Base-by-base conservation (phyloP, 2,329 filamentous ascomycete genomes). In the Paecilomyces dactylethromorphus region DNA sequence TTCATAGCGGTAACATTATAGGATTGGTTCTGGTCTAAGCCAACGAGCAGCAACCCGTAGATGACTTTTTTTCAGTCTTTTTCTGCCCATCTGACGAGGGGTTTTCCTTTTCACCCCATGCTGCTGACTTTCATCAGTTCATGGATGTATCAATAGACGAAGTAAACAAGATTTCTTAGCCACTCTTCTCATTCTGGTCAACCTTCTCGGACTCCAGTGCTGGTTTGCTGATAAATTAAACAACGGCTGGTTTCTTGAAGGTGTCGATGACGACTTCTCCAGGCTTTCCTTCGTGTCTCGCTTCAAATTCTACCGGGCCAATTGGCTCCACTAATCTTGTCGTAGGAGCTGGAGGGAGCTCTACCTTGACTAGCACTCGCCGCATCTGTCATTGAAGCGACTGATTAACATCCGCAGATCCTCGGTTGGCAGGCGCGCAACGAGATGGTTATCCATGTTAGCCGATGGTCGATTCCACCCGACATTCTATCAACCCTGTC, bases 81-180 rank as follows among this genome's bases (percentile, higher is more conserved):
- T 66, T 91, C 81, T 0, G 88, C 87, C 89, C 91, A 91, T 0
- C 90, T 90, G 0, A 94, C 88, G 1, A 94, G 82, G 55, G 94
- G 76, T 77, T 91, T 93, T 1, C 86, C 86, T 75, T 94, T 95
- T 90, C 90, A 95, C 0, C 90, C 90, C 35, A 92, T 79, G 0
- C 91, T 91, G 3, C 91, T 90, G 1, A 92, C 78, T 75, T 95
- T 95, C 71, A 86, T 88, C 56, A 95, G 69, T 71, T 92, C 89
- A 55, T 72, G 77, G 53, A 95, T 87, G 15, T 93, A 0, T 81
- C 81, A 3, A 94, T 82, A 0, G 89, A 81, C 0, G 94, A 79
- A 5, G 82, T 87, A 84, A 90, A 95, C 0, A 84, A 72, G 0
- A 89, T 64, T 49, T 83, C 79, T 59, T 82, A 78, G 50, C 74